These are phyloP conservation scores for Phytophthora pluvialis DNA, from an alignment of 352 stramenopile species.

Conservation along the genomic window DNA sequence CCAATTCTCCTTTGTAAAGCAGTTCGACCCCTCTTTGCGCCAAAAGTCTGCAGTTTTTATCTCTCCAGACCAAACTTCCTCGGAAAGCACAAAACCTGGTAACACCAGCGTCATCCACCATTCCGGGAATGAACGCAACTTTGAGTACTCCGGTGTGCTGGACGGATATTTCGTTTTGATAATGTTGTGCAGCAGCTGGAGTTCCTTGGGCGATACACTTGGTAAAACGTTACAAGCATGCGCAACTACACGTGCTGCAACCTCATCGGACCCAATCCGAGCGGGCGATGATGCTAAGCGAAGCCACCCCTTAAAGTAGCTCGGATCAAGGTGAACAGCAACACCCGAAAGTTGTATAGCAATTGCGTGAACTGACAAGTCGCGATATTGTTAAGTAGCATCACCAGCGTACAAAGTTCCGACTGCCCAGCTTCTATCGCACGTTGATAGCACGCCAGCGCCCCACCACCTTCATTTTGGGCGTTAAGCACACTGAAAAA, in stretches of 20 bases:
- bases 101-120: not conserved
- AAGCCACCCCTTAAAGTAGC: conserved; percentile 33
- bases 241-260: no score
- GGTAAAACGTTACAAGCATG: no score
- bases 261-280: not conserved
- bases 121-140: not conserved
- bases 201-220: not conserved
- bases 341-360: conserved; percentile 29
- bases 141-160: not conserved
- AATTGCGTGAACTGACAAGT: conserved; percentile 19
- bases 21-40: not conserved
- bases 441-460: conserved; percentile 27
- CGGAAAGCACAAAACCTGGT: not conserved
- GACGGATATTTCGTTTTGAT: not conserved
- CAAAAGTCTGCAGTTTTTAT: not conserved
- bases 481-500: conserved; percentile 23
- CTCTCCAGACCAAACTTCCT: no score
- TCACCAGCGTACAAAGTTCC: conserved; percentile 11
- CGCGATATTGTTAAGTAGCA: conserved; percentile 33
- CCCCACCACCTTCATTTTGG: conserved; percentile 19
- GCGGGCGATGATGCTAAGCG: conserved; percentile 21
- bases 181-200: not conserved
- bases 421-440: conserved; percentile 17
- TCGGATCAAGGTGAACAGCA: conserved; percentile 17
- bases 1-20: not conserved